Percentiles rank a stretch among this genome's conserved stretches.
phyloP scores from a whole-genome alignment of 75 land plant genomes.

The Pinus tabuliformis region DNA sequence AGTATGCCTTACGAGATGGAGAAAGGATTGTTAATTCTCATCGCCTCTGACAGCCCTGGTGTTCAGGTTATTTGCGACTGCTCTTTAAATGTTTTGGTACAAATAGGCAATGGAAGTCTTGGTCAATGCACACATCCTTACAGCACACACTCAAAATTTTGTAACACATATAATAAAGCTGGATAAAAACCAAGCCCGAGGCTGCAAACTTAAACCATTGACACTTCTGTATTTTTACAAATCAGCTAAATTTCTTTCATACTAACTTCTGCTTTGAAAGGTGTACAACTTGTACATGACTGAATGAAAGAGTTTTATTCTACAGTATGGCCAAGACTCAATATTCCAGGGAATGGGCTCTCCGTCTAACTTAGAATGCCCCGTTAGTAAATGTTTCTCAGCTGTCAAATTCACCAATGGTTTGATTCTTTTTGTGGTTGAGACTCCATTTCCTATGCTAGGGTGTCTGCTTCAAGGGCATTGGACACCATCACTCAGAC shows the following conservation, averaged over 20 bases:
- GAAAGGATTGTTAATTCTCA: constrained; percentile 74
- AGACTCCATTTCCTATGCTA: neutral
- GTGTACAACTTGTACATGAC: neutral
- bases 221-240: neutral
- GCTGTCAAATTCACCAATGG: neutral
- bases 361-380: neutral
- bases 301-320: neutral
- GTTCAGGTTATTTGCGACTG: constrained; percentile 62
- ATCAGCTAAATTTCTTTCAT: neutral
- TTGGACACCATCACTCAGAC: neutral
- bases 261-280: neutral
- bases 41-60: constrained; percentile 83
- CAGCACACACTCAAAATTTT: neutral
- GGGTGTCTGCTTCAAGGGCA: neutral
- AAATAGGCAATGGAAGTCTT: neutral
- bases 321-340: neutral
- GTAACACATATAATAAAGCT: neutral
- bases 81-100: neutral
- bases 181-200: neutral
- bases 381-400: neutral
- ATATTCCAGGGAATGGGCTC: neutral
- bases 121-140: neutral
- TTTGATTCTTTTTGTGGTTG: neutral
- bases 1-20: constrained; percentile 52
- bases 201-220: neutral